Evolutionary conservation across 257 asterid species (phyloP).

Genomic region (Solanum corneliomulleri): DNA sequence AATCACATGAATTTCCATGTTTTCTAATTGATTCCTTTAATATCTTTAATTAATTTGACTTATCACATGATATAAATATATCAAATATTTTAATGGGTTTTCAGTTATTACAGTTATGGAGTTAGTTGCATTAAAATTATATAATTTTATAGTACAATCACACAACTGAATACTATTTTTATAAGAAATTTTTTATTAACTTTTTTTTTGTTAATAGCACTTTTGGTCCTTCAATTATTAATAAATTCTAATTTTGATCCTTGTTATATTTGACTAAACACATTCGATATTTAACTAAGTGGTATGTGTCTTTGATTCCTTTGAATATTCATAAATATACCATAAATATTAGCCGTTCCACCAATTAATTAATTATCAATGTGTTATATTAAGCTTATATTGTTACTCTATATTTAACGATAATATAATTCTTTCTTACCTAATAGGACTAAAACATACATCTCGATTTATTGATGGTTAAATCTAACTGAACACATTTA

Average conservation of each 20-base stretch:
- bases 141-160: neutral
- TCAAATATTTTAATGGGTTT: constrained; percentile 8
- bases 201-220: neutral
- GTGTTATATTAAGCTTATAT: neutral
- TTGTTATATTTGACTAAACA: neutral
- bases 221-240: neutral
- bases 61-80: neutral
- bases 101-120: constrained; percentile 49
- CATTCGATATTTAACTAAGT: neutral
- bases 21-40: constrained; percentile 3
- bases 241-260: neutral
- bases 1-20: constrained; percentile 35
- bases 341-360: neutral
- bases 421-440: neutral
- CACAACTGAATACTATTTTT: neutral
- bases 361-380: neutral
- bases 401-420: neutral
- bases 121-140: constrained; percentile 28
- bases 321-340: neutral
- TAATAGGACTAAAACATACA: neutral
- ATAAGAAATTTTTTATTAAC: neutral
- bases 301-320: neutral
- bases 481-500: neutral
- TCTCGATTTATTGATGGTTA: neutral
- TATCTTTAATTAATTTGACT: neutral